Conservation (phyloP, 73 alveolate genomes). For the Durusdinium trenchii region DNA sequence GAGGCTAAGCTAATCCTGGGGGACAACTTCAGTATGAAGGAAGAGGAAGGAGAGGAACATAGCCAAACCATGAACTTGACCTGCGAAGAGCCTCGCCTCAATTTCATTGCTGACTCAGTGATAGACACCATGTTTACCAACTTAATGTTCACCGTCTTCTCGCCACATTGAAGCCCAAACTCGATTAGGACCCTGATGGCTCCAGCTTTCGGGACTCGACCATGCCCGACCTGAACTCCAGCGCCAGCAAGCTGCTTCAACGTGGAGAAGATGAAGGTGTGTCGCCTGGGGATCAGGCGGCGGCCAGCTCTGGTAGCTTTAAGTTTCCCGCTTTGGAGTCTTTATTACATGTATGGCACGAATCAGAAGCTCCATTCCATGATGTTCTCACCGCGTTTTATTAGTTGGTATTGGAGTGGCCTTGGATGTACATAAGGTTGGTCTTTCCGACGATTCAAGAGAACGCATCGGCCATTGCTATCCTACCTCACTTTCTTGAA, state of each 20-base stretch:
- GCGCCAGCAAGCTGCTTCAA: neutral
- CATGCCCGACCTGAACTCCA: constrained; percentile 22
- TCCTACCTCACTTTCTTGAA: constrained; percentile 12
- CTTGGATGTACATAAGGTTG: neutral
- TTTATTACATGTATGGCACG: too few species aligned
- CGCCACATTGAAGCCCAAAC: too few species aligned
- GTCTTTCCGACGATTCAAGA: neutral
- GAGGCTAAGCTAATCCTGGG: constrained; percentile 13
- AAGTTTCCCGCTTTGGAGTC: neutral
- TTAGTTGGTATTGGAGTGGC: neutral
- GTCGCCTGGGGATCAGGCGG: constrained; percentile 17
- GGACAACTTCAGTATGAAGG: neutral
- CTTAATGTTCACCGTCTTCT: too few species aligned
- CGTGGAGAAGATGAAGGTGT: neutral
- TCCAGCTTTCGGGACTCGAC: neutral
- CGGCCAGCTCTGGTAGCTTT: constrained; percentile 20
- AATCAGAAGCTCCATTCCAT: too few species aligned
- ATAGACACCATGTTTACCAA: too few species aligned
- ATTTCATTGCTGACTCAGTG: neutral
- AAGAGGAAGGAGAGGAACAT: constrained; percentile 16
- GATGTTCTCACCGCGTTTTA: too few species aligned
- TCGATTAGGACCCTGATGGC: neutral
- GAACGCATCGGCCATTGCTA: neutral
- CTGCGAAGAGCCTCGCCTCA: neutral
- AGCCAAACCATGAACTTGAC: constrained; percentile 16